Conservation (phyloP, 1,139 yeast species). For the Protomyces pachydermus region DNA sequence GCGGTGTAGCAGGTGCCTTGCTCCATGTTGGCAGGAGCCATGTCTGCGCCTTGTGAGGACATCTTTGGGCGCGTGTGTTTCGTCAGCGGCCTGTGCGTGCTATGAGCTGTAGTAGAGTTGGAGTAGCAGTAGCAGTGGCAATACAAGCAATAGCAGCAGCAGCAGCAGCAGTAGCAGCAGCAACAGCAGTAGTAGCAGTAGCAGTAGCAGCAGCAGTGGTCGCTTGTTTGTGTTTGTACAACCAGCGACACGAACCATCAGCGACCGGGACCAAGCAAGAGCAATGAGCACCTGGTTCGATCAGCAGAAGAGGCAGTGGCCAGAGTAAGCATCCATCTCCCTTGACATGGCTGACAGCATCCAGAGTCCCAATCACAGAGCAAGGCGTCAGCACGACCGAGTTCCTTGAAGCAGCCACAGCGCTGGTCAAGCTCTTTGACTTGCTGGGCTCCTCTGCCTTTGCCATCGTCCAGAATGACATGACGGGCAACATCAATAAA, state of each 20-base stretch:
- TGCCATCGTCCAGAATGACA: conserved; percentile 76
- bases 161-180: too few relatives aligned
- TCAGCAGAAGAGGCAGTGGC: conserved; percentile 10
- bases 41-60: too few relatives aligned
- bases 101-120: too few relatives aligned
- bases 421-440: conserved; percentile 76
- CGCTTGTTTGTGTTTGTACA: too few relatives aligned
- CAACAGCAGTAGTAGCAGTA: too few relatives aligned
- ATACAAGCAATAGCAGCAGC: too few relatives aligned
- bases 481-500: conserved; percentile 80
- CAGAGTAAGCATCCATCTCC: conserved; percentile 1
- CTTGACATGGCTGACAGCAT: background rate
- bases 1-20: conserved; percentile 44
- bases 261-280: background rate
- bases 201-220: too few relatives aligned
- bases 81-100: too few relatives aligned
- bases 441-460: conserved; percentile 82
- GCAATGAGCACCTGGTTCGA: conserved; percentile 24
- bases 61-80: too few relatives aligned
- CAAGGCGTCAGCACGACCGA: conserved; percentile 63
- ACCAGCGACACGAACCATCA: background rate
- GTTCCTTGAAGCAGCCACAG: conserved; percentile 78
- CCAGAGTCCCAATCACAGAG: conserved; percentile 63
- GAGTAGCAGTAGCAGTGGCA: too few relatives aligned
- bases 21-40: too few relatives aligned